phyloP scores from a whole-genome alignment of 495 filamentous ascomycete genomes.

The Viridothelium virens region DNA sequence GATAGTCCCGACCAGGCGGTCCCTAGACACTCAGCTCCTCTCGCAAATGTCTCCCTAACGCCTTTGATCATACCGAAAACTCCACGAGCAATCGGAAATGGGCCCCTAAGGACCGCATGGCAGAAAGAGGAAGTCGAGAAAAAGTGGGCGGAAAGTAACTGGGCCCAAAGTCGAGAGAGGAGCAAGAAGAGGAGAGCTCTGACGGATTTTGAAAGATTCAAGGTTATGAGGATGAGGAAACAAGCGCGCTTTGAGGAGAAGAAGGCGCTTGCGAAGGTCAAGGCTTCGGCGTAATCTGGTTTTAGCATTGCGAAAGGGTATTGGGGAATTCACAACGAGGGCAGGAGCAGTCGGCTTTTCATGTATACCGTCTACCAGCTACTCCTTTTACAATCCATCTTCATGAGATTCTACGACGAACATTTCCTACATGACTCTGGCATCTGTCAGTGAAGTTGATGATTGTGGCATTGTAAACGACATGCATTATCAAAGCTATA shows the following conservation, averaged over 20 bases:
- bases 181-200: slow-evolving; percentile 78
- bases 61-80: slow-evolving; percentile 81
- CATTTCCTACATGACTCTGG: neutral
- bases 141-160: slow-evolving; percentile 81
- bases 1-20: slow-evolving; percentile 60
- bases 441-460: neutral
- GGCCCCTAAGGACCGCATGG: slow-evolving; percentile 76
- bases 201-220: slow-evolving; percentile 99
- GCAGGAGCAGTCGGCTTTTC: slow-evolving; percentile 6
- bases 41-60: slow-evolving; percentile 79
- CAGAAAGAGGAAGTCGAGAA: slow-evolving; percentile 75
- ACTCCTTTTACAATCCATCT: neutral
- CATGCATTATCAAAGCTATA: neutral
- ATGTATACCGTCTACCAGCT: slow-evolving; percentile 8
- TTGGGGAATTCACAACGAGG: neutral
- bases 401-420: neutral
- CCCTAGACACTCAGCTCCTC: slow-evolving; percentile 71
- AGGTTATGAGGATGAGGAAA: slow-evolving; percentile 96
- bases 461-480: neutral
- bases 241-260: slow-evolving; percentile 94
- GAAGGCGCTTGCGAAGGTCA: slow-evolving; percentile 79
- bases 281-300: slow-evolving; percentile 30
- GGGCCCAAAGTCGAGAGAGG: slow-evolving; percentile 81
- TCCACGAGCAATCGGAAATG: slow-evolving; percentile 76
- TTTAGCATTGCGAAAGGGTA: slow-evolving; percentile 1